Base-by-base conservation (phyloP, 2,329 filamentous ascomycete species). In the Fonsecaea erecta region DNA sequence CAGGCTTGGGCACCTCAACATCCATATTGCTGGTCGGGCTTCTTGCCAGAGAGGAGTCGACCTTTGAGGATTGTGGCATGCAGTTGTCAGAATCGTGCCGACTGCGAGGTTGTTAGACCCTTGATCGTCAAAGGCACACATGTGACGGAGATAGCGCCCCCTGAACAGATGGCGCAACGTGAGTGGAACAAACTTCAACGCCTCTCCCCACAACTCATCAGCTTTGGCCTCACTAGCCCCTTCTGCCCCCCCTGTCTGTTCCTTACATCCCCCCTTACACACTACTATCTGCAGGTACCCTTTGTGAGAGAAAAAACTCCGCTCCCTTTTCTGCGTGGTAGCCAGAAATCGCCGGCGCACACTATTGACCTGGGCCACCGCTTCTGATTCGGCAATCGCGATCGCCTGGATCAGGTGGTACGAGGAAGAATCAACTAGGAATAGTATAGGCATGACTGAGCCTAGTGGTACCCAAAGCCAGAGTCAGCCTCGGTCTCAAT, bases 1-100 rank as follows among this genome's bases (percentile, higher is more conserved):
- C 86, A 28, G 79, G 75, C 57, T 77, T 70, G 62, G 87, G 86
- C 40, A 87, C 75, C 35, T 57, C 56, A 48, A 65, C 65, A 24
- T 64, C 43, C 32, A 61, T 52, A 43, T 40, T 40, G 9, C 18
- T 8, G n/a, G 30, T 54, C 5, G n/a, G 37, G 3, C 37, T 18
- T 3, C 14, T 43, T 18, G 16, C 5, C 37, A 18, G 9, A 18
- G 14, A 14, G 53, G 16, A 56, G 32, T 48, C 43, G 21, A 14
- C 18, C 21, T 46, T 26, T 24, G 43, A 24, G 43, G 43, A 48
- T 48, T 48, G 43, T 48, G 43, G n/a, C 43, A 48, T 48, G 43
- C 21, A 48, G 43, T 24, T 24, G 34, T 28, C 8, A 18, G 37
- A 43, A 43, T 18, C 37, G 9, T 43, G n/a, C 37, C 6, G 37